Base-by-base conservation (phyloP, 1,284 basidiomycete genomes). In the Ustilago sp. region DNA sequence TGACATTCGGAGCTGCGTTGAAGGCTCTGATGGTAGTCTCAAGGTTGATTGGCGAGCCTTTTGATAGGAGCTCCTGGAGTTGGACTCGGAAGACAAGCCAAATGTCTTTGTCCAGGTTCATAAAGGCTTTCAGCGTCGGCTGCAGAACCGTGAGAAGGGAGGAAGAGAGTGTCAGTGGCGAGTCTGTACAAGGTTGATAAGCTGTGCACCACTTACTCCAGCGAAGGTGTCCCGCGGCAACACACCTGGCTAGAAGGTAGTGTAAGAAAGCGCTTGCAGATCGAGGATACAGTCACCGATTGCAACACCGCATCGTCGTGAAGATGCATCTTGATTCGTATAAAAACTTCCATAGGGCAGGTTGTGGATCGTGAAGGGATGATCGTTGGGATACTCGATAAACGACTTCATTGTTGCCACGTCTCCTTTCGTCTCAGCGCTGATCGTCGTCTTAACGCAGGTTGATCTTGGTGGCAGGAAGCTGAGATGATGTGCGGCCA, bases 321-420 rank as follows among this genome's bases (percentile, higher is more conserved):
- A 50, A 2, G 36, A 57, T 6, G 43, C 36, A 13, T 69, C 53
- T 11, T 47, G 15, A 1, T 47, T 15, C 7, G 61, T 71, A 41
- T 71, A 71, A 23, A 81, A 71, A 55, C 75, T 61, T 28, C 79
- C 79, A 52, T 79, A 81, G 5, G 79, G 79, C 23, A 81, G 52
- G 55, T 81, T 81, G 56, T 65, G 41, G 35, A 81, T 57, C 35
- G 80, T 65, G 47, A 81, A 81, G 23, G 71, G 69, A n/a, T 75
- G 76, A 32, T 66, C 55, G 4, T 17, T 11, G 3, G 53, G 12
- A 34, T 71, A 71, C 35, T 63, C 60, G 35, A 68, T 45, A 43
- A 63, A 55, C 28, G 41, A 63, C 60, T 63, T 63, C 66, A 68
- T 68, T 19, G 19, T 41, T 35, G 54, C 38, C 15, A 45, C 43